Base-by-base conservation (phyloP, 2,329 filamentous ascomycete genomes). In the Tolypocladium cylindrosporum region DNA sequence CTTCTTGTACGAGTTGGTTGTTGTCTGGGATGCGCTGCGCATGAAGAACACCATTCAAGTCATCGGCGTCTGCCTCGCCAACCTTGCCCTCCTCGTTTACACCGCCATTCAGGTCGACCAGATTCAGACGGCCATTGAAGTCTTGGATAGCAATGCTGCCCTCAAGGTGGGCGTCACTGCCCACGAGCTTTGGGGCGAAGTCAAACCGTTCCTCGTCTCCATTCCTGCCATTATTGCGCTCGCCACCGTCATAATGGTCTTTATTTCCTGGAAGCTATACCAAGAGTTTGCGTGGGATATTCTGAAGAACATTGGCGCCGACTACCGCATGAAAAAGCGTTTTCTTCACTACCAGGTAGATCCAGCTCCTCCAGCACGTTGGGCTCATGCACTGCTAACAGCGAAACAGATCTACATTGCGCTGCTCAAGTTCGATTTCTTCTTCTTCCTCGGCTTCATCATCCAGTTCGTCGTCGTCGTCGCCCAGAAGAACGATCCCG, bases 231-330 rank as follows among this genome's bases (percentile, higher is more conserved):
- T 99, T 59, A 88, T 97, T 63, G 91, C 84, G 1, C 74, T 95
- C 37, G 84, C 84, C 37, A 93, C 89, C 3, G 62, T 92, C 7
- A 68, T 85, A 56, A 86, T 97, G 79, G 80, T 79, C 16, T 88
- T 91, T 61, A 78, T 92, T 55, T 86, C 93, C 2, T 97, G 91
- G 89, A 97, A 96, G 76, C 81, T 99, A 39, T 97, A 99, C 71
- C 91, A 96, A 69, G 93, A 97, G 72, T 99, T 99, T 74, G 93
- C 94, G 13, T 99, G 94, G 94, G 94, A 94, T 59, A 99, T 99
- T 68, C 91, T 99, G 75, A 99, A 99, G 79, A 92, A 96, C 73
- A 99, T 99, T 70, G 96, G 92, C 69, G 94, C 94, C 55, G 94
- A 99, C 77, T 84, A 97, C 70, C 86, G 91, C 67, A 91, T 99